Percentiles rank a stretch among this genome's conserved stretches.
Conservation (phyloP, 1,139 yeast species). For the Arxiozyma slooffiae region DNA sequence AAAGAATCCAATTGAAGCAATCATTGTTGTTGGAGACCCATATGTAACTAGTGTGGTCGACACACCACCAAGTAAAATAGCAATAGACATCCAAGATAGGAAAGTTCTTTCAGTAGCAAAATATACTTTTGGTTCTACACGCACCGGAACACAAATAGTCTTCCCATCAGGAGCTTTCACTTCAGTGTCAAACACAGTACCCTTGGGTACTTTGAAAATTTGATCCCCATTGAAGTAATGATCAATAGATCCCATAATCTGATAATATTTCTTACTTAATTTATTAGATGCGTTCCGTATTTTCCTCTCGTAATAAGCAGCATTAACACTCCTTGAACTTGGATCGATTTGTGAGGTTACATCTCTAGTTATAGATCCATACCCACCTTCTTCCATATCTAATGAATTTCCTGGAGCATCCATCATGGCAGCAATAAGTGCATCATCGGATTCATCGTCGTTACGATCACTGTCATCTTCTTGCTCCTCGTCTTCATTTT, state of each 20-base stretch:
- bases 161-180: slow-evolving; percentile 72
- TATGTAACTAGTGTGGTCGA: slow-evolving; percentile 62
- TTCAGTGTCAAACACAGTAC: slow-evolving; percentile 61
- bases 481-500: slow-evolving; percentile 34
- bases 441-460: slow-evolving; percentile 31
- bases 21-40: slow-evolving; percentile 56
- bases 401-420: slow-evolving; percentile 32
- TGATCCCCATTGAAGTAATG: slow-evolving; percentile 55
- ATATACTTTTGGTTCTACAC: slow-evolving; percentile 78
- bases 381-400: slow-evolving; percentile 45
- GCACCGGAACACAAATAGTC: slow-evolving; percentile 62
- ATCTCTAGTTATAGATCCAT: slow-evolving; percentile 30
- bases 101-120: slow-evolving; percentile 79
- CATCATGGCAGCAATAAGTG: slow-evolving; percentile 26
- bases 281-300: slow-evolving; percentile 20
- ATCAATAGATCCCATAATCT: slow-evolving; percentile 26
- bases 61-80: slow-evolving; percentile 62
- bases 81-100: slow-evolving; percentile 67
- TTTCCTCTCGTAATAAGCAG: slow-evolving; percentile 21
- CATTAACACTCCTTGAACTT: slow-evolving; percentile 15
- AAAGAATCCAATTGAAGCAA: slow-evolving; percentile 87
- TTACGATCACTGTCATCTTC: slow-evolving; percentile 33
- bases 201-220: slow-evolving; percentile 65
- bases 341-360: slow-evolving; percentile 16
- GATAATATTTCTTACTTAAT: slow-evolving; percentile 15